A percentile compares a stretch with the other conserved stretches of the same genome.
phyloP scores from a whole-genome alignment of 768 basidiomycete species.

The Tylopilus felleus region DNA sequence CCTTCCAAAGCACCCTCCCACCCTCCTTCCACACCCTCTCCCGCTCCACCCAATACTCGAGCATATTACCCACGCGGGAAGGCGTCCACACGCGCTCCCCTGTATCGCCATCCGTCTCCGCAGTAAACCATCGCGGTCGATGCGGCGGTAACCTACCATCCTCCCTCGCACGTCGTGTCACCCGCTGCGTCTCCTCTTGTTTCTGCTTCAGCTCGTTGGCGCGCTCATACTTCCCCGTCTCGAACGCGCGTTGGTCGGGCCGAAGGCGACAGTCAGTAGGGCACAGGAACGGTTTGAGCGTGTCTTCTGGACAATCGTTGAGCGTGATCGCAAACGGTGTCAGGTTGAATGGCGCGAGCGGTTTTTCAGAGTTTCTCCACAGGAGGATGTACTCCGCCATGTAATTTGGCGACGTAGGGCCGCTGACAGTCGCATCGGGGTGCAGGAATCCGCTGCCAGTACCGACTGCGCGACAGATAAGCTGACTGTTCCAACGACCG shows the following conservation, averaged over 20 bases:
- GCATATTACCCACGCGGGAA: constrained; percentile 40
- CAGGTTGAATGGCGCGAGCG: constrained; percentile 85
- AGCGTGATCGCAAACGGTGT: constrained; percentile 92
- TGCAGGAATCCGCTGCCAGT: constrained; percentile 57
- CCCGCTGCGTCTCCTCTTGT: constrained; percentile 80
- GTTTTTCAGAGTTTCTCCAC: constrained; percentile 90
- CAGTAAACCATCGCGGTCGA: constrained; percentile 82
- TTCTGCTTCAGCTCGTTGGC: constrained; percentile 75
- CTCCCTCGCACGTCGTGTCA: constrained; percentile 70
- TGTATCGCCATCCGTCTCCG: constrained; percentile 82
- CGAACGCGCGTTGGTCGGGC: constrained; percentile 93
- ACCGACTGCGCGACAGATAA: constrained; percentile 77
- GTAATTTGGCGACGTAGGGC: constrained; percentile 40
- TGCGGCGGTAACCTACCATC: constrained; percentile 70
- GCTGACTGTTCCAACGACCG: constrained; percentile 92
- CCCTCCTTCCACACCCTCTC: constrained; percentile 54
- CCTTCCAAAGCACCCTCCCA: constrained; percentile 46
- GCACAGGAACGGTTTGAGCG: constrained; percentile 66
- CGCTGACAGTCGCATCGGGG: constrained; percentile 64
- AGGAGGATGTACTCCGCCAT: constrained; percentile 77
- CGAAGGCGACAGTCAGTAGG: constrained; percentile 92
- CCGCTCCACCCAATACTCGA: constrained; percentile 86
- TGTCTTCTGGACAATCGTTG: constrained; percentile 78
- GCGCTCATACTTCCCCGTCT: constrained; percentile 78
- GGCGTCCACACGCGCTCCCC: constrained; percentile 89